Evolutionary conservation across 179 eudicot species (phyloP), one percentile per base, ranked within the genome.

Genomic region (Dionaea muscipula): DNA sequence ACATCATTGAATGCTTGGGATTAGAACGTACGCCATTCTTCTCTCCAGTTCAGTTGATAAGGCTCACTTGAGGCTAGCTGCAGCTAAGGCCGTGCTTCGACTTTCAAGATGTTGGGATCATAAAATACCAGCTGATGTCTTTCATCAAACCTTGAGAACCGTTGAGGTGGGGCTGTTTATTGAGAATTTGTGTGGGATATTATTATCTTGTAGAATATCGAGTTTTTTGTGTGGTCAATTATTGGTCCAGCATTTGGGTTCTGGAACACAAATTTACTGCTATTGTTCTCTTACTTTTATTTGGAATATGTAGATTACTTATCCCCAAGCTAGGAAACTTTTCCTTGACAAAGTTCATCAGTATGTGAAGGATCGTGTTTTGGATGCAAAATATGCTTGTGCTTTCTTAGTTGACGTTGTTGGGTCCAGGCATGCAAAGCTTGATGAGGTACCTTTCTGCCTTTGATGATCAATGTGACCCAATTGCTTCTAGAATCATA

Each of bases 51-150:
- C 70, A 55, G 77, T 83, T 64, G 95, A 82, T 66, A 88, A 70
- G 83, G 95, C 99, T 54, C 99, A 93, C 72, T 59, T 93, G 69
- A 85, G 75, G 81, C 85, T 93, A 72, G 94, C 94, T 60, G 77
- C 96, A 51, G 96, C 96, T 23, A 88, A 93, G 68, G 84, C 95
- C 54, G 64, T 93, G 63, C 96, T 93, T 62, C 99, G 99, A 44
- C 74, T 93, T 28, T 89, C 96, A 58, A 84, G 75, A 76, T 73
- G 68, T 55, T 93, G 99, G 99, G 99, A 93, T 57, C 79, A 77
- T 43, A 76, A 78, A 68, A 81, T 93, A 64, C 90, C 99, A 19
- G 56, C 71, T 61, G 89, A 88, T 73, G 78, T 93, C 61, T 83
- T 93, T 67, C 78, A 82, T 70, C 82, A 81, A 18, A 75, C 89